Evolutionary conservation across 768 basidiomycete genomes (phyloP), one percentile per base, ranked within the genome.

Genomic region (Lactarius pseudohatsudake): DNA sequence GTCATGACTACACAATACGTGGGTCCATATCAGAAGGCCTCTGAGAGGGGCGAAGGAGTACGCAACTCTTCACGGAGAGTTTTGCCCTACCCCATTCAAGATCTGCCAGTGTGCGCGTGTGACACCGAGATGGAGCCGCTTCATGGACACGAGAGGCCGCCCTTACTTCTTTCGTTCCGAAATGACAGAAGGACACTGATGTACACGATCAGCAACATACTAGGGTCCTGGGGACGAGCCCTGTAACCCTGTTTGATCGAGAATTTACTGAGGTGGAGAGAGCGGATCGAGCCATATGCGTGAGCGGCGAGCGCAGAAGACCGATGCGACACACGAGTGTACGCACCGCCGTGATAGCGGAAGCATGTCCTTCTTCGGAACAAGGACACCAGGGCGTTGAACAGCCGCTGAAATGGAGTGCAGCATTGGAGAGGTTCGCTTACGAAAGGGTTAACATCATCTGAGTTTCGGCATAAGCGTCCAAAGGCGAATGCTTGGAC

Each of bases 71-170:
- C 53, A 56, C 28, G 54, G 56, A 30, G 59, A 47, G 54, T 34
- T 10, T 57, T 57, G 38, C 30, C 6, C 34, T 62, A 50, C 9
- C 61, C 56, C 61, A 26, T 66, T 66, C 60, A 16, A 50, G 61
- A n/a, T 40, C 50, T 26, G 26, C 26, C 26, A 26, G 26, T 26
- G 28, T 32, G 65, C 8, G 61, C 65, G 50, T 66, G 61, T 53
- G 65, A 18, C 45, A 26, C 11, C 7, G 61, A 61, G 61, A 28
- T 65, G 60, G 65, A 53, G 36, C 61, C 61, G 61, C 55, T 55
- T 22, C 41, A 34, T n/a, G 36, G 36, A 26, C n/a, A 15, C n/a
- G 54, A 55, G 36, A 56, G 58, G 3, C 3, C 5, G 26, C n/a
- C 41, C 57, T 26, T 40, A n/a, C 50, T 56, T 61, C 54, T 30